These are phyloP conservation scores for Cardiospermum halicacabum DNA, from an alignment of 345 rosid genomes.

Conservation along the genomic window DNA sequence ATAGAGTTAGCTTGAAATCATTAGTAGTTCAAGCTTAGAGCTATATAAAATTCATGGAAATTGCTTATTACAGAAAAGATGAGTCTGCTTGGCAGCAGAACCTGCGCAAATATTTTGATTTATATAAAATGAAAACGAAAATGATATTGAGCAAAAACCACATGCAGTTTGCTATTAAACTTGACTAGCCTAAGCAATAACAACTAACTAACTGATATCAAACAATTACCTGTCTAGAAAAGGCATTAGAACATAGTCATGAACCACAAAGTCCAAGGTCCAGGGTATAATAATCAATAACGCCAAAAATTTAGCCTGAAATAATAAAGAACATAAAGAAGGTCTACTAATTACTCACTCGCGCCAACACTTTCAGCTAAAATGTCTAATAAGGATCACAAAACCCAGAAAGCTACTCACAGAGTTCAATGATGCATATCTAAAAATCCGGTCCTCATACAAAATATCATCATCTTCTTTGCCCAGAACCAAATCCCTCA, in stretches of 20 bases:
- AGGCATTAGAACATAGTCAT: conserved; percentile 93
- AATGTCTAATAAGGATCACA: background rate
- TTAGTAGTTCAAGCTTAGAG: background rate
- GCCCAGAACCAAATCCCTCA: conserved; percentile 71
- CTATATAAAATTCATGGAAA: background rate
- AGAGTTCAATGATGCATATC: conserved; percentile 74
- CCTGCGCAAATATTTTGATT: background rate
- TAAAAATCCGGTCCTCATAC: conserved; percentile 90
- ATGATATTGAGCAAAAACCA: background rate
- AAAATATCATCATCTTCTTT: conserved; percentile 72
- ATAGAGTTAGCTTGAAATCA: background rate
- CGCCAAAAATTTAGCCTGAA: conserved; percentile 86
- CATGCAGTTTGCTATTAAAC: too few species aligned
- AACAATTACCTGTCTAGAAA: conserved; percentile 75
- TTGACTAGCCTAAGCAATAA: too few species aligned
- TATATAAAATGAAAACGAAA: background rate
- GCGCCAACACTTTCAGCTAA: background rate
- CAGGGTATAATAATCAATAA: conserved; percentile 71
- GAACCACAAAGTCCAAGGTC: conserved; percentile 82
- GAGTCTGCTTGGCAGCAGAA: background rate
- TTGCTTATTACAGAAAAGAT: background rate
- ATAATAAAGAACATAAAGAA: conserved; percentile 22
- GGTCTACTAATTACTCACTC: background rate
- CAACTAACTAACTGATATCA: background rate
- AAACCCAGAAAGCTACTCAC: conserved; percentile 31